A percentile compares a stretch with the other conserved stretches of the same genome.
Evolutionary conservation across 108 stramenopile species (phyloP).

Genomic region (Fistulifera solaris): DNA sequence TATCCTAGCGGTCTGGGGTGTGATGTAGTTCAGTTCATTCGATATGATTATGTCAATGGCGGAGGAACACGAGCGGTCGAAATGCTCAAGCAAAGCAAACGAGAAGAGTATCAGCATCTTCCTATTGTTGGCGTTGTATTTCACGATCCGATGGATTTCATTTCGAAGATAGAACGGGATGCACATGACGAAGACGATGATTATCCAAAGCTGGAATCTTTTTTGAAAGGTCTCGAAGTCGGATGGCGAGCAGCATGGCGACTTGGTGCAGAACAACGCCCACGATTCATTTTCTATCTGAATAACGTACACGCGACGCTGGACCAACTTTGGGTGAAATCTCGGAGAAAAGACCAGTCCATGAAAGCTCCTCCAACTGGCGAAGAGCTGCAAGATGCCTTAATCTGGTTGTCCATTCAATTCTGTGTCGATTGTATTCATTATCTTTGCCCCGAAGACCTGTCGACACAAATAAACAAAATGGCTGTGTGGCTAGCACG

Average conservation of each 20-base stretch:
- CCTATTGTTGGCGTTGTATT: constrained; percentile 21
- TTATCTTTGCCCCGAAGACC: constrained; percentile 19
- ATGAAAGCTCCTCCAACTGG: constrained; percentile 22
- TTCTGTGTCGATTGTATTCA: constrained; percentile 44
- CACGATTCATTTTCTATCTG: constrained; percentile 28
- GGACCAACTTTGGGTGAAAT: constrained; percentile 27
- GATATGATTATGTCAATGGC: constrained; percentile 36
- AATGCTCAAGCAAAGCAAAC: constrained; percentile 11
- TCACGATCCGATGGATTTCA: constrained; percentile 30
- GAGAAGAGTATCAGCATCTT: constrained; percentile 21
- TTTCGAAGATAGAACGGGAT: constrained; percentile 24
- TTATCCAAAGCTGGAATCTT: constrained; percentile 32
- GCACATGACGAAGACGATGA: constrained; percentile 35
- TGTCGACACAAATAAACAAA: constrained; percentile 15
- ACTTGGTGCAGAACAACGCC: constrained; percentile 1
- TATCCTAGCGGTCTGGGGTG: constrained; percentile 11
- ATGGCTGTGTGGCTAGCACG: constrained; percentile 30
- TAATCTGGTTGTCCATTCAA: constrained; percentile 40
- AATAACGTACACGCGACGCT: constrained; percentile 22
- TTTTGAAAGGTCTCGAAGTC: constrained; percentile 14
- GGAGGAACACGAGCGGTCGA: constrained; percentile 34
- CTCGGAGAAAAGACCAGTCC: neutral
- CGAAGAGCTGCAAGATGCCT: constrained; percentile 36
- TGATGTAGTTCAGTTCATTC: constrained; percentile 34
- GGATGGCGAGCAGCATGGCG: constrained; percentile 28